Base-by-base conservation (phyloP, 179 eudicot species). In the Sideroxylon spinosum region DNA sequence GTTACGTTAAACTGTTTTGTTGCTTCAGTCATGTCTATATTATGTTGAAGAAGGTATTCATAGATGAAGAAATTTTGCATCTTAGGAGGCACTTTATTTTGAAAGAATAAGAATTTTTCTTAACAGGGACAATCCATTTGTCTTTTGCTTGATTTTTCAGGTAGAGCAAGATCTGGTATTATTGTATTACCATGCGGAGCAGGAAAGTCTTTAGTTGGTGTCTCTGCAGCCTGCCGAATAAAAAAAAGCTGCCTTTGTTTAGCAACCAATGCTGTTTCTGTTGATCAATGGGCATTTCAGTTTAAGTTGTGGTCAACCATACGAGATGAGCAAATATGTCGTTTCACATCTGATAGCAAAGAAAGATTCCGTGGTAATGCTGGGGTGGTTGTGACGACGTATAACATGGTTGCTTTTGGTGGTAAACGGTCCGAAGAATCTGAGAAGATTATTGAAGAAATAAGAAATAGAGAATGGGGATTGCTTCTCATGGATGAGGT, bases 401-500 rank as follows among this genome's bases (percentile, higher is more conserved):
- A 95, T 82, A 95, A 95, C 83, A 95, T 95, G 99, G 97, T 95
- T 90, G 99, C 99, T 52, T 95, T 95, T 79, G 93, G 93, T 68
- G 99, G 99, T 67, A 95, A 95, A 83, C 94, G 99, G 32, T 95
- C 99, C 63, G 98, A 95, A 81, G 99, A 95, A 85, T 92, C 99
- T 76, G 99, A 95, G 84, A 95, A 95, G 86, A 95, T 95, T 49
- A 95, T 95, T 77, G 99, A 95, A 83, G 99, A 95, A 80, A 95
- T 95, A 68, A 89, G 98, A 81, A 95, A 92, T 66, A 89, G 97
- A 82, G 99, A 95, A 85, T 95, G 99, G 99, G 99, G 99, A 72
- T 85, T 95, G 78, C 98, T 95, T 83, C 99, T 95, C 84, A 95
- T 95, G 99, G 99, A 95, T 44, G 99, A 95, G 98, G 97, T 94